These are phyloP conservation scores for Plicaturopsis crispa DNA, from an alignment of 768 basidiomycete genomes.

Conservation along the genomic window DNA sequence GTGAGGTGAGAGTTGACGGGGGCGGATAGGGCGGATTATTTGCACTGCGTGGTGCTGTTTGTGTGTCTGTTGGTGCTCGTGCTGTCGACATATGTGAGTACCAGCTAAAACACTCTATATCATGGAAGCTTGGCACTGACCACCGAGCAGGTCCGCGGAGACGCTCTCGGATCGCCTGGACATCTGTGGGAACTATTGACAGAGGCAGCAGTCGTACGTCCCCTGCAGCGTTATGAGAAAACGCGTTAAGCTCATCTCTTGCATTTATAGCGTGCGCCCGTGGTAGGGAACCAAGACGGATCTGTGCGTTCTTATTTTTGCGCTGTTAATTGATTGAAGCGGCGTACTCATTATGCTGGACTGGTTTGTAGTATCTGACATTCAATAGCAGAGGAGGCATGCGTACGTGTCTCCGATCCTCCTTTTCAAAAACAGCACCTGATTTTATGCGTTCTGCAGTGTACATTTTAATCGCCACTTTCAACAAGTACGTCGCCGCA, in stretches of 20 bases:
- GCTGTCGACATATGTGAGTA: not conserved
- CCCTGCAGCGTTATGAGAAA: conserved; percentile 9
- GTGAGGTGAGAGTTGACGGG: conserved; percentile 15
- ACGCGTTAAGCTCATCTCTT: conserved; percentile 13
- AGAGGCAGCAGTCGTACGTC: conserved; percentile 10
- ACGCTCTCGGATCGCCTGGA: not conserved
- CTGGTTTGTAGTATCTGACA: conserved; percentile 18
- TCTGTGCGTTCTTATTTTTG: no score
- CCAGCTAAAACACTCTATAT: not conserved
- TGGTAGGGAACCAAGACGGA: no score
- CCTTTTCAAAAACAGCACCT: conserved; percentile 4
- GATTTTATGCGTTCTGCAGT: not conserved
- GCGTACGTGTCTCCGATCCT: conserved; percentile 22
- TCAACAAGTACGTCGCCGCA: not conserved
- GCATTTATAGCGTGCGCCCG: no score
- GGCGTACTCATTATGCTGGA: no score
- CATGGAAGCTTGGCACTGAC: conserved; percentile 15
- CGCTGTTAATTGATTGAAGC: no score
- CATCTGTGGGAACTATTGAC: conserved; percentile 11
- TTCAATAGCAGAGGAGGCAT: conserved; percentile 20
- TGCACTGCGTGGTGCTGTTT: not conserved
- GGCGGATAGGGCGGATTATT: not conserved
- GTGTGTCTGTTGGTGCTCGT: not conserved
- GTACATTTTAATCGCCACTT: not conserved
- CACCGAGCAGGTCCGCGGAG: conserved; percentile 5